Conservation (phyloP, 306 rosid species). For the Lathyrus aphaca region DNA sequence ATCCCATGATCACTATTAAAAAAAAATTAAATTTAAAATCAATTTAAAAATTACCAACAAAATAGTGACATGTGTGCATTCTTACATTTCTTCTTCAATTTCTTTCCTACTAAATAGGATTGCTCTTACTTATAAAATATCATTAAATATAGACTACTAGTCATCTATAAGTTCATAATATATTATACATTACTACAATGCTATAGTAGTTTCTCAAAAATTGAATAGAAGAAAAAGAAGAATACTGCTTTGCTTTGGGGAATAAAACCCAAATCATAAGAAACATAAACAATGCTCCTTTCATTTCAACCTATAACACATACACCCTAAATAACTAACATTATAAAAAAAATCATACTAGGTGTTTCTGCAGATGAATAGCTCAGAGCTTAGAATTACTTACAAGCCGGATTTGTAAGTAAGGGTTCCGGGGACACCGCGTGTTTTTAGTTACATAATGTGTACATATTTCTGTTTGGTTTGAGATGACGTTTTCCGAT, state of each 20-base stretch:
- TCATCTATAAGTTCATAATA: not conserved
- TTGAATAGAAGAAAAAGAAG: slow-evolving; percentile 28
- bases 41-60: too few species aligned
- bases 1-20: too few species aligned
- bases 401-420: slow-evolving; percentile 45
- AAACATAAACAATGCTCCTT: slow-evolving; percentile 33
- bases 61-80: too few species aligned
- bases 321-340: slow-evolving; percentile 22
- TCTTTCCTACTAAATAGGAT: too few species aligned
- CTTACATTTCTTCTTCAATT: too few species aligned
- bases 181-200: slow-evolving; percentile 17
- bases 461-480: slow-evolving; percentile 4
- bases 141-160: not conserved
- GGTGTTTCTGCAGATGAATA: slow-evolving; percentile 40
- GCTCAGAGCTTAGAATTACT: slow-evolving; percentile 40
- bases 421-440: slow-evolving; percentile 35
- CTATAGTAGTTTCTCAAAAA: slow-evolving; percentile 17
- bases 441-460: slow-evolving; percentile 38
- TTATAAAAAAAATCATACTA: slow-evolving; percentile 8
- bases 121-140: too few species aligned
- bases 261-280: slow-evolving; percentile 36
- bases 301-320: slow-evolving; percentile 32
- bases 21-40: too few species aligned
- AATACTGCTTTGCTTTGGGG: slow-evolving; percentile 41
- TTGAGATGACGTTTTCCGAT: not conserved